Percentiles rank a stretch among this genome's conserved stretches.
Evolutionary conservation across 2,329 filamentous ascomycete genomes (phyloP).

Genomic region (Xylaria sp.): DNA sequence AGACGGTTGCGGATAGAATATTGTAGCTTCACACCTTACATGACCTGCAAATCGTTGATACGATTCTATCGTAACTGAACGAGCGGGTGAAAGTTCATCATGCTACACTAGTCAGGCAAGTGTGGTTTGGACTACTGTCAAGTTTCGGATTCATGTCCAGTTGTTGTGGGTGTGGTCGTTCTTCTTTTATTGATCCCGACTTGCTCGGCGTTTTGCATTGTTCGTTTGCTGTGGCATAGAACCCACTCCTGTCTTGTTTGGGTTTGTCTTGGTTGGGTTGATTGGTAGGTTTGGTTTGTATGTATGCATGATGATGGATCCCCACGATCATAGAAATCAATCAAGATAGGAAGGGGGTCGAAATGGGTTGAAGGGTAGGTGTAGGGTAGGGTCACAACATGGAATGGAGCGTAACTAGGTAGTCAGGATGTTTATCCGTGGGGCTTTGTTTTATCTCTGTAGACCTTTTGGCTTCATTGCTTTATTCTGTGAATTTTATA

Average conservation of each 20-base stretch:
- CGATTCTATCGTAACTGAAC: background rate
- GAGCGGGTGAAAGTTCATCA: background rate
- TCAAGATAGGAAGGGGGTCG: background rate
- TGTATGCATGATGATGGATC: constrained; percentile 10
- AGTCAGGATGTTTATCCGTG: background rate
- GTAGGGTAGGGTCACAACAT: background rate
- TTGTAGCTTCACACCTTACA: constrained; percentile 1
- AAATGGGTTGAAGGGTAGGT: background rate
- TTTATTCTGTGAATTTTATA: background rate
- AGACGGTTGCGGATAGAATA: background rate
- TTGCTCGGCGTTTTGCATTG: constrained; percentile 11
- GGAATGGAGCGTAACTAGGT: background rate
- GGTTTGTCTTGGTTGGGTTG: background rate
- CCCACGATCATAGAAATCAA: background rate
- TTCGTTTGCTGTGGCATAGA: background rate
- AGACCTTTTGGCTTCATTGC: background rate
- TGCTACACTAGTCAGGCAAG: background rate
- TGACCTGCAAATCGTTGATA: background rate
- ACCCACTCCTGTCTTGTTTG: background rate
- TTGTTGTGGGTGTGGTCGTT: background rate
- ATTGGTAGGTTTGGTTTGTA: background rate
- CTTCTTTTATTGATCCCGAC: background rate
- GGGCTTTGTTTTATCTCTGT: background rate
- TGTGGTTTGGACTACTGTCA: constrained; percentile 1
- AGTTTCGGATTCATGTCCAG: background rate